Evolutionary conservation across 148 eudicot species (phyloP).

Genomic region (Cornus suecica): DNA sequence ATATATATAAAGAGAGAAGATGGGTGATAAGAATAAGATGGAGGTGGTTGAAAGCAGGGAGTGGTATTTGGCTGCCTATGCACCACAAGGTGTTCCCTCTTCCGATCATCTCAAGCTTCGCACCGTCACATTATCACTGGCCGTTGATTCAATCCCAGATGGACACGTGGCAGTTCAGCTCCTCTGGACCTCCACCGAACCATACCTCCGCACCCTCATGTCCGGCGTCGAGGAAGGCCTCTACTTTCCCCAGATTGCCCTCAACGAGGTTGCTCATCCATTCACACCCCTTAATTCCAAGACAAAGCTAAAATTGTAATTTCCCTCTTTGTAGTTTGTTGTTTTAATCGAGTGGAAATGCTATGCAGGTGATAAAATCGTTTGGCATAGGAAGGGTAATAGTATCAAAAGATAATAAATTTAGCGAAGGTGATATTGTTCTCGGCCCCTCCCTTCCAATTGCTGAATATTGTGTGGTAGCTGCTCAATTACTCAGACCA

Average conservation of each 20-base stretch:
- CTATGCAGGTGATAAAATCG: conserved; percentile 16
- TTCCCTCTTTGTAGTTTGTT: neutral
- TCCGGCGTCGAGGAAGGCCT: conserved; percentile 31
- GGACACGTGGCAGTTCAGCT: conserved; percentile 25
- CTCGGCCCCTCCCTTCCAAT: conserved; percentile 18
- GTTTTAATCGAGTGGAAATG: neutral
- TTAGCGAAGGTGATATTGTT: conserved; percentile 28
- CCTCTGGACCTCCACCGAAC: conserved; percentile 34
- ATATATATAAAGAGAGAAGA: conserved; percentile 18
- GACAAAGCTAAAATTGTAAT: no score
- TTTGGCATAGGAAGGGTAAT: conserved; percentile 31
- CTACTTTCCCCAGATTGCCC: conserved; percentile 16
- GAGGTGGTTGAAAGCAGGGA: conserved; percentile 31
- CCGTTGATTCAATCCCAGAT: conserved; percentile 29
- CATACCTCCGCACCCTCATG: conserved; percentile 33
- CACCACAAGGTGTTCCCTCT: conserved; percentile 30
- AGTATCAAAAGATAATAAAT: conserved; percentile 19
- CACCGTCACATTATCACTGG: conserved; percentile 16
- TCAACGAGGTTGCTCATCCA: conserved; percentile 17
- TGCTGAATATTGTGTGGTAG: conserved; percentile 31
- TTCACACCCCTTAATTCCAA: no score
- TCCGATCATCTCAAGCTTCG: conserved; percentile 38
- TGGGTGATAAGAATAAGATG: neutral
- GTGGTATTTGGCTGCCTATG: conserved; percentile 33
- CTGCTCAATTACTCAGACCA: conserved; percentile 11